phyloP scores from a whole-genome alignment of 2,329 filamentous ascomycete species.

The Pseudogymnoascus sp. region DNA sequence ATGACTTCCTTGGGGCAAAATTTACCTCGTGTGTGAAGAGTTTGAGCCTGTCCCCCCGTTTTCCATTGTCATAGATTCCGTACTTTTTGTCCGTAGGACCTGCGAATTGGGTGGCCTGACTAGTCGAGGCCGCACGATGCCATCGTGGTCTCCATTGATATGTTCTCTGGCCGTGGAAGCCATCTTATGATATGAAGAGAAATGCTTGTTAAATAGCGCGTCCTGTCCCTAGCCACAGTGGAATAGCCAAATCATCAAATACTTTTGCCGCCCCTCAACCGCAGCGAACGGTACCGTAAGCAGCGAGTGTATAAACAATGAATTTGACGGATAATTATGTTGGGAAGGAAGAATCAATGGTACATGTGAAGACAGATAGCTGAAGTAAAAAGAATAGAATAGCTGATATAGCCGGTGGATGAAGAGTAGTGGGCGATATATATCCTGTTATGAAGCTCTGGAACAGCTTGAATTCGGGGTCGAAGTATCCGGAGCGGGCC shows the following conservation, averaged over 20 bases:
- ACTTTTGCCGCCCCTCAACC: slow-evolving; percentile 1
- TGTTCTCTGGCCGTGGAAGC: background rate
- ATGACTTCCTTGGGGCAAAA: background rate
- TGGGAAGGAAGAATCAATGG: background rate
- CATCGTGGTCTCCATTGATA: slow-evolving; percentile 22
- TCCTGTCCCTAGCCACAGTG: slow-evolving; percentile 6
- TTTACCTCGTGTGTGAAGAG: slow-evolving; percentile 26
- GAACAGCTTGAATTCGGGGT: background rate
- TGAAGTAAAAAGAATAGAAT: background rate
- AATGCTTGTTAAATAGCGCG: background rate
- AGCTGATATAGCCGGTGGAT: background rate
- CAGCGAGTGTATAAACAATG: background rate
- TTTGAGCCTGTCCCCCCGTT: slow-evolving; percentile 17
- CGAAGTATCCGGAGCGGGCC: background rate
- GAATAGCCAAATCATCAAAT: background rate
- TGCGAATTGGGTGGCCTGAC: slow-evolving; percentile 22
- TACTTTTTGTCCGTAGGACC: slow-evolving; percentile 21
- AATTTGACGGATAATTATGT: background rate
- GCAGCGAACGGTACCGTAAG: background rate
- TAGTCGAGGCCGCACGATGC: slow-evolving; percentile 15
- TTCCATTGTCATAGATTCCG: slow-evolving; percentile 18
- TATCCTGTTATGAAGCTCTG: background rate
- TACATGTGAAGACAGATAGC: background rate
- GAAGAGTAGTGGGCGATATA: background rate
- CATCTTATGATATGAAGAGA: background rate